Conservation (phyloP, 345 rosid species). For the Fremontodendron californicum region DNA sequence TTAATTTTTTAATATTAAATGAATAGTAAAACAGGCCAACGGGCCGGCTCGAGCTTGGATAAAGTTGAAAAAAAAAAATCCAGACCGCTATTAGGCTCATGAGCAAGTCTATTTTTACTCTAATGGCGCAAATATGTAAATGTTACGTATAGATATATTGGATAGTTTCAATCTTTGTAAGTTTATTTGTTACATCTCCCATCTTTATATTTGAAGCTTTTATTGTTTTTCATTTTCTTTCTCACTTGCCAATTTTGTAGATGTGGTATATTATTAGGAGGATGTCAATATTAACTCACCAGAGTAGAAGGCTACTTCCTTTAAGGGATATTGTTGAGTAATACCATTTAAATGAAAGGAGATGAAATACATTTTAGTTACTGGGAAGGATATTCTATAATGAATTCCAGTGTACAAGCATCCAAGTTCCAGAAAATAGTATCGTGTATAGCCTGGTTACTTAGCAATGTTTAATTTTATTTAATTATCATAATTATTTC, state of each 20-base stretch:
- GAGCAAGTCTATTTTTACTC: too few species aligned
- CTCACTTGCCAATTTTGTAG: neutral
- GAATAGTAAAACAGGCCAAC: too few species aligned
- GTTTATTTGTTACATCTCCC: neutral
- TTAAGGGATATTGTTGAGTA: neutral
- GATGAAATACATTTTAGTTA: neutral
- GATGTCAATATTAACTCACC: neutral
- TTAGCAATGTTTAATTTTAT: neutral
- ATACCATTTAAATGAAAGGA: neutral
- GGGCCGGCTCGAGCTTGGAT: too few species aligned
- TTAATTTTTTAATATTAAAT: too few species aligned
- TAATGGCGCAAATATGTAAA: slow-evolving; percentile 1
- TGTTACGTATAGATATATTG: too few species aligned
- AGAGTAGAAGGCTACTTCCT: neutral
- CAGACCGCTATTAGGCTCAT: too few species aligned
- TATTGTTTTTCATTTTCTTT: neutral
- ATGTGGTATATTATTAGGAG: neutral
- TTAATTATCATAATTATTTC: too few species aligned
- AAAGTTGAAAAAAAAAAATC: too few species aligned
- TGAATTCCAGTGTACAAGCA: neutral
- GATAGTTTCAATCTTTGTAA: neutral
- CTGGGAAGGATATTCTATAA: neutral
- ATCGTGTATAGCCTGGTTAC: neutral
- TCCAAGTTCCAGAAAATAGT: neutral
- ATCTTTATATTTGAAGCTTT: neutral